phyloP scores from a whole-genome alignment of 306 rosid genomes.

The Dryas octopetala region DNA sequence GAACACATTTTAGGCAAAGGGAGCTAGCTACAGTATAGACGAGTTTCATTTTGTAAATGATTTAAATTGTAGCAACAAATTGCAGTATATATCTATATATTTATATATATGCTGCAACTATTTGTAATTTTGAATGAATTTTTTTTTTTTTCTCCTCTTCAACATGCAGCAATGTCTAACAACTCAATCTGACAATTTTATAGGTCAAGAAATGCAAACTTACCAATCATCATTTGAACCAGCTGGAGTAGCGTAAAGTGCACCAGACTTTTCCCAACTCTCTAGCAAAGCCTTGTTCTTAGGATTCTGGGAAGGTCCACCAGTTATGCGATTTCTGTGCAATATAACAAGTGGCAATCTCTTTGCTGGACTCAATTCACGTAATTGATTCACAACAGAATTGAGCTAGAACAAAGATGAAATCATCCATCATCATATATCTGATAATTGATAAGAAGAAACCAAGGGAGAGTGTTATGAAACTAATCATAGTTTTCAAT shows the following conservation, averaged over 20 bases:
- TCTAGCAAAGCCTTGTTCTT: slow-evolving; percentile 65
- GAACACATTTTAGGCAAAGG: slow-evolving; percentile 10
- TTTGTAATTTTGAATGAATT: no score
- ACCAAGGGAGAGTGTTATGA: background rate
- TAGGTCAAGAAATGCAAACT: slow-evolving; percentile 9
- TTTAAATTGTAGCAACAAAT: background rate
- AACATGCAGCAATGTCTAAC: background rate
- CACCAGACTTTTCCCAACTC: slow-evolving; percentile 61
- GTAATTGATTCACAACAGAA: slow-evolving; percentile 51
- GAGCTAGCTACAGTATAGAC: background rate
- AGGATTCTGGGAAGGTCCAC: slow-evolving; percentile 71
- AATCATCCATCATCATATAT: slow-evolving; percentile 19
- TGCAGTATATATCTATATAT: background rate
- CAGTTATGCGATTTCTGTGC: slow-evolving; percentile 66
- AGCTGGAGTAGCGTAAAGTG: slow-evolving; percentile 80
- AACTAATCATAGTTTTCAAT: slow-evolving; percentile 14
- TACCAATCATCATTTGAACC: slow-evolving; percentile 95
- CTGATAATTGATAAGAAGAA: background rate
- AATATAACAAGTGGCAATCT: slow-evolving; percentile 83
- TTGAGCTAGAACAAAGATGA: slow-evolving; percentile 62
- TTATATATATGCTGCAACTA: background rate
- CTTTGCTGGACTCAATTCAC: slow-evolving; percentile 68
- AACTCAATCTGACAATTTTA: background rate
- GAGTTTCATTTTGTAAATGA: background rate
- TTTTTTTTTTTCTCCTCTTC: background rate